Base-by-base conservation (phyloP, 2,329 filamentous ascomycete genomes). In the Lecanosticta acicola region DNA sequence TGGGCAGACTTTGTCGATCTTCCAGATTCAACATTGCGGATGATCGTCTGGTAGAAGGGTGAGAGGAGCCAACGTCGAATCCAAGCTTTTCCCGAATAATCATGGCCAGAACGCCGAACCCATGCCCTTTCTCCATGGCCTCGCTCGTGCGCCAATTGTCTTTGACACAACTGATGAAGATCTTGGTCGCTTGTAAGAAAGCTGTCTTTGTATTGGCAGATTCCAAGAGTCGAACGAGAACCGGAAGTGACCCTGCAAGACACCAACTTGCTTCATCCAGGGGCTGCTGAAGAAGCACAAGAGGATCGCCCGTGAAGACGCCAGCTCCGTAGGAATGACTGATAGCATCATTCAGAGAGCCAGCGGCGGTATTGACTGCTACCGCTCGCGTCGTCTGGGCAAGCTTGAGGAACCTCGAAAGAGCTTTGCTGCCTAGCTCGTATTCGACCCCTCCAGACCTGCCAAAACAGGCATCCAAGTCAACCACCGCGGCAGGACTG, bases 91-190 rank as follows among this genome's bases (percentile, higher is more conserved):
- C 85, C 44, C 88, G 83, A 18, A 98, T 69, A 14, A 97, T 75
- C 66, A 89, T 81, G 33, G 85, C 85, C 41, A 98, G 71, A 29
- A 97, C 86, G 19, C 87, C 85, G 63, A 96, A 98, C 0, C 91
- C 94, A 56, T 94, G 93, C 49, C 94, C 89, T 59, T 87, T 83
- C 66, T 98, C 93, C 85, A 98, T 96, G 19, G 93, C 90, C 65
- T 98, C 94, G 56, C 93, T 97, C 56, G 97, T 97, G 53, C 93
- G 80, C 93, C 94, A 98, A 63, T 86, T 97, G 53, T 86, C 84
- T 55, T 86, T 84, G 40, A 96, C 85, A 49, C 87, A 87, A 54
- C 86, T 81, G 51, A 96, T 89, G 19, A 95, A 74, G 59, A 94
- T 85, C 59, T 94, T 82, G 2, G 94, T 81, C 1, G 90, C 83